Evolutionary conservation across 1,139 yeast genomes (phyloP).

Genomic region (Pichia sp.): DNA sequence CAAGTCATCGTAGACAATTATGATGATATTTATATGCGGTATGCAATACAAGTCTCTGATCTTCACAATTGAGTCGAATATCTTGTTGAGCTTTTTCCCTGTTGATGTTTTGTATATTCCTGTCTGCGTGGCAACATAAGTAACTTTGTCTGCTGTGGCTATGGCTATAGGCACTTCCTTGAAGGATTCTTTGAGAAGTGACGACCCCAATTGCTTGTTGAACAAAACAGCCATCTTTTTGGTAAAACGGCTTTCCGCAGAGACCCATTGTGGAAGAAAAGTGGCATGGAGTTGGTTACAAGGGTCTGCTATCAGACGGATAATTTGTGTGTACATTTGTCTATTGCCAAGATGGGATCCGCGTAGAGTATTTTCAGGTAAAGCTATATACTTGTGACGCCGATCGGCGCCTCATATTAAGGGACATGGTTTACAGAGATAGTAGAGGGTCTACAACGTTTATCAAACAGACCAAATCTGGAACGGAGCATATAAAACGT

Average conservation of each 20-base stretch:
- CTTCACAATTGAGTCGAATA: neutral
- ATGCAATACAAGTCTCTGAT: conserved; percentile 2
- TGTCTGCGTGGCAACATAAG: conserved; percentile 9
- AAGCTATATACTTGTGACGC: too few relatives aligned
- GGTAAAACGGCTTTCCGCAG: neutral
- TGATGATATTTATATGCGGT: conserved; percentile 6
- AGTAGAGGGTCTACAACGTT: too few relatives aligned
- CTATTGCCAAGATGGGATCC: too few relatives aligned
- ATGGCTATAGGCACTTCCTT: conserved; percentile 4
- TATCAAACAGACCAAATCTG: too few relatives aligned
- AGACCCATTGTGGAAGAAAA: too few relatives aligned
- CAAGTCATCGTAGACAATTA: conserved; percentile 11
- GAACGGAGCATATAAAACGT: too few relatives aligned
- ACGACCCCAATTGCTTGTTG: neutral
- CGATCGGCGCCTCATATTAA: too few relatives aligned
- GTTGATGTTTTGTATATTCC: conserved; percentile 2
- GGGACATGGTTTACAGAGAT: too few relatives aligned
- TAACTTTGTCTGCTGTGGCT: conserved; percentile 2
- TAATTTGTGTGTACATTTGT: too few relatives aligned
- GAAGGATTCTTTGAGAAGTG: neutral
- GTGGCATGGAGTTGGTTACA: too few relatives aligned
- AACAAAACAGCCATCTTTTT: neutral
- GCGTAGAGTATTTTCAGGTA: too few relatives aligned
- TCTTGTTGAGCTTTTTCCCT: neutral
- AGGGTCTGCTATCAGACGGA: too few relatives aligned